phyloP scores from a whole-genome alignment of 495 filamentous ascomycete species.

The Xylaria castorea region DNA sequence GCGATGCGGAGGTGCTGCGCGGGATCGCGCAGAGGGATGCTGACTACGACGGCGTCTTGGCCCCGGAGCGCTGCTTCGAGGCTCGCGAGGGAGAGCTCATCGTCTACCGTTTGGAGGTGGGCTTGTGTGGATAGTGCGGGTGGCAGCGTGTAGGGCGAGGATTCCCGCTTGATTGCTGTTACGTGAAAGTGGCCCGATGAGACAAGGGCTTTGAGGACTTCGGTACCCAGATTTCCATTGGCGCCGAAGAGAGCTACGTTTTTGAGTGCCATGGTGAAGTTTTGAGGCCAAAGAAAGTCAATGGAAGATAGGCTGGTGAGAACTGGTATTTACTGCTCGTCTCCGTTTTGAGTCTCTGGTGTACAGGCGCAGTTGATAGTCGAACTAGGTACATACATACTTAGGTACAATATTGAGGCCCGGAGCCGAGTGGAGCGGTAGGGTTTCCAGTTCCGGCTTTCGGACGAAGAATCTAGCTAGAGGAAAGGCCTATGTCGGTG shows the following conservation, averaged over 20 bases:
- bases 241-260: background rate
- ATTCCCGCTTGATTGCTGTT: background rate
- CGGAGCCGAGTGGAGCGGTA: background rate
- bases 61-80: conserved; percentile 38
- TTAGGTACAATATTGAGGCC: background rate
- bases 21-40: conserved; percentile 42
- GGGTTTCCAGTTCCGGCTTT: background rate
- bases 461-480: background rate
- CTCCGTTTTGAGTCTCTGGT: background rate
- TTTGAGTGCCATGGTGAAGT: background rate
- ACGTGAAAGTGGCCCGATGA: background rate
- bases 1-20: conserved; percentile 51
- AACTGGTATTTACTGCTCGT: background rate
- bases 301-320: background rate
- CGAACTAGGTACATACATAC: background rate
- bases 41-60: conserved; percentile 50
- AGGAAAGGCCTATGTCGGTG: background rate
- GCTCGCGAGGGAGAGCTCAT: conserved; percentile 7
- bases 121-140: background rate
- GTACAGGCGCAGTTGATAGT: background rate
- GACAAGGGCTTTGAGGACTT: background rate
- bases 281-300: background rate
- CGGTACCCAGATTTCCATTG: background rate
- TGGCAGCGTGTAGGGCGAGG: background rate
- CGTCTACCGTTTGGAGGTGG: conserved; percentile 1